Conservation (phyloP, 1,284 basidiomycete species). For the Ustilago hordei region DNA sequence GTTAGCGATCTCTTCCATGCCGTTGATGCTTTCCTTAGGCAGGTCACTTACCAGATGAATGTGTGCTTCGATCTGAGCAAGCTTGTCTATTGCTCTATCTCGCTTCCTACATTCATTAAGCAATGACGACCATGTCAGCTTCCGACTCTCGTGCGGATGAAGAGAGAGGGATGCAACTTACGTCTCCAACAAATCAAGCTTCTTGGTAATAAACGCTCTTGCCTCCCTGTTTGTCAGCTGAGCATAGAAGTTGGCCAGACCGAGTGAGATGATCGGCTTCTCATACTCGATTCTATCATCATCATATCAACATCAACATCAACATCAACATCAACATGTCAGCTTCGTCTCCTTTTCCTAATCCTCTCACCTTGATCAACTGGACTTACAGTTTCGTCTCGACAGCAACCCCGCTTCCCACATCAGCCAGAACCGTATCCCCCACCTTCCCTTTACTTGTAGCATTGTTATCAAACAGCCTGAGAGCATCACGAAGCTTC, state of each 20-base stretch:
- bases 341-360: not conserved
- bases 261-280: conserved; percentile 43
- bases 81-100: conserved; percentile 44
- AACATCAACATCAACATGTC: not conserved
- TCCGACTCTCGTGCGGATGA: not conserved
- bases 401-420: conserved; percentile 32
- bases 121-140: not conserved
- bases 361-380: not conserved
- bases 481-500: conserved; percentile 33
- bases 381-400: conserved; percentile 27
- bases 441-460: not conserved
- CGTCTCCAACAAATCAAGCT: conserved; percentile 44
- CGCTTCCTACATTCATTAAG: conserved; percentile 14
- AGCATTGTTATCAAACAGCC: conserved; percentile 22
- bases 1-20: not conserved
- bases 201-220: conserved; percentile 50
- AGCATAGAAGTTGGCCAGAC: conserved; percentile 48
- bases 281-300: conserved; percentile 23
- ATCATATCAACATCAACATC: not conserved
- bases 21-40: not conserved
- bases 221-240: conserved; percentile 47
- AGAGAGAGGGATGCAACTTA: conserved; percentile 4
- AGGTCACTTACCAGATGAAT: conserved; percentile 40
- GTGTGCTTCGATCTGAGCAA: conserved; percentile 53
- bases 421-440: conserved; percentile 22